A percentile compares a stretch with the other conserved stretches of the same genome.
Conservation (phyloP, 345 rosid species). For the Eucalyptus albens region DNA sequence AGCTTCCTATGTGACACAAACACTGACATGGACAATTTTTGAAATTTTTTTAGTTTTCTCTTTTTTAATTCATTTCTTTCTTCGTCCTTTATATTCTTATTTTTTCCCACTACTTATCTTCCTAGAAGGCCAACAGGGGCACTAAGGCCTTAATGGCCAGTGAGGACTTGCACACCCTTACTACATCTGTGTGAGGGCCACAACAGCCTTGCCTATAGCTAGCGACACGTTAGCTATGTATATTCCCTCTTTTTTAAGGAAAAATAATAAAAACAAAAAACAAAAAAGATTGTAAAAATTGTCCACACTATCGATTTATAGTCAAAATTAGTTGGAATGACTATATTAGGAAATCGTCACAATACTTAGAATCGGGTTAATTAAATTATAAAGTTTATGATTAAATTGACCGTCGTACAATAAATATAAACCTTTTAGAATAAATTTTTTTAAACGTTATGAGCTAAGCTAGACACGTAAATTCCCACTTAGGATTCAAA, state of each 20-base stretch:
- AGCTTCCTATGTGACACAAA: rapidly evolving
- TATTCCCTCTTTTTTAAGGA: not conserved
- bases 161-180: not conserved
- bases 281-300: no score
- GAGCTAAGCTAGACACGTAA: not conserved
- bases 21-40: not conserved
- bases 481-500: not conserved
- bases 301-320: no score
- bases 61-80: no score
- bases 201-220: not conserved
- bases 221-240: rapidly evolving
- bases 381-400: no score
- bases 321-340: no score
- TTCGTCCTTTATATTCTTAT: no score
- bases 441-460: no score
- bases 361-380: no score
- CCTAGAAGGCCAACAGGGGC: rapidly evolving
- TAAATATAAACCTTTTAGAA: no score
- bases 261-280: no score
- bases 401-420: not conserved
- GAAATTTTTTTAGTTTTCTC: no score
- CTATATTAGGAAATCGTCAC: no score
- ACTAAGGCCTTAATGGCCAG: not conserved
- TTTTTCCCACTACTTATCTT: not conserved
- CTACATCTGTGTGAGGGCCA: not conserved